Percentiles rank a stretch among this genome's conserved stretches.
phyloP scores from a whole-genome alignment of 371 early-diverging fungal species.

The Choanephora cucurbitarum region DNA sequence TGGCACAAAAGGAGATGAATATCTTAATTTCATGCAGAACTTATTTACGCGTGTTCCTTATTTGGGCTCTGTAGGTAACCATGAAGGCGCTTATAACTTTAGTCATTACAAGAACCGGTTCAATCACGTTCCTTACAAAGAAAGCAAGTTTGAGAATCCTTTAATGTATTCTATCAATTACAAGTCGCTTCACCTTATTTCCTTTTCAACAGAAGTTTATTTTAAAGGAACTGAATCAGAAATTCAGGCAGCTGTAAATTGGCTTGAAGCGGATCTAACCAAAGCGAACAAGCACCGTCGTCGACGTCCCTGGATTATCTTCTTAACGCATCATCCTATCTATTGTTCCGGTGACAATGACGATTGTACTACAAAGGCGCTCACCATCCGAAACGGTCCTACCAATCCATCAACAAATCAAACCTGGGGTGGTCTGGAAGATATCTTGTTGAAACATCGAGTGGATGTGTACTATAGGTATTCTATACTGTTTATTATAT shows the following conservation, averaged over 20 bases:
- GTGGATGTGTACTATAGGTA: slow-evolving; percentile 39
- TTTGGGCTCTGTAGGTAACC: slow-evolving; percentile 47
- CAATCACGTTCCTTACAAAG: slow-evolving; percentile 35
- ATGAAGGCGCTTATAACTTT: slow-evolving; percentile 47
- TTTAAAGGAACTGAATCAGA: slow-evolving; percentile 35
- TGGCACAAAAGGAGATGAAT: slow-evolving; percentile 50
- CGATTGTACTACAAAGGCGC: slow-evolving; percentile 35
- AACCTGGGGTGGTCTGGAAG: slow-evolving; percentile 31
- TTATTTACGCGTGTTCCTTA: slow-evolving; percentile 42
- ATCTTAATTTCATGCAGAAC: slow-evolving; percentile 44
- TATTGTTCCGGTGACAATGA: slow-evolving; percentile 27
- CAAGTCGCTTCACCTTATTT: slow-evolving; percentile 45
- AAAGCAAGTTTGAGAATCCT: slow-evolving; percentile 38
- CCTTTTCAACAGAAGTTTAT: slow-evolving; percentile 46
- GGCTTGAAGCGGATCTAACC: slow-evolving; percentile 40
- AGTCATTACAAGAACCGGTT: slow-evolving; percentile 49
- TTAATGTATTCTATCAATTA: slow-evolving; percentile 46
- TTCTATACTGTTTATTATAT: not conserved
- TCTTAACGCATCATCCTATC: slow-evolving; percentile 43
- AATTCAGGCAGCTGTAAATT: slow-evolving; percentile 38
- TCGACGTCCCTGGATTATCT: slow-evolving; percentile 44
- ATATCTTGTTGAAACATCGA: slow-evolving; percentile 25
- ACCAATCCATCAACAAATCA: slow-evolving; percentile 11
- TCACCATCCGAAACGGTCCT: slow-evolving; percentile 29
- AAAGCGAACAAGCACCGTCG: slow-evolving; percentile 39